Conservation (phyloP, 768 basidiomycete species). For the Lepiota subincarnata region DNA sequence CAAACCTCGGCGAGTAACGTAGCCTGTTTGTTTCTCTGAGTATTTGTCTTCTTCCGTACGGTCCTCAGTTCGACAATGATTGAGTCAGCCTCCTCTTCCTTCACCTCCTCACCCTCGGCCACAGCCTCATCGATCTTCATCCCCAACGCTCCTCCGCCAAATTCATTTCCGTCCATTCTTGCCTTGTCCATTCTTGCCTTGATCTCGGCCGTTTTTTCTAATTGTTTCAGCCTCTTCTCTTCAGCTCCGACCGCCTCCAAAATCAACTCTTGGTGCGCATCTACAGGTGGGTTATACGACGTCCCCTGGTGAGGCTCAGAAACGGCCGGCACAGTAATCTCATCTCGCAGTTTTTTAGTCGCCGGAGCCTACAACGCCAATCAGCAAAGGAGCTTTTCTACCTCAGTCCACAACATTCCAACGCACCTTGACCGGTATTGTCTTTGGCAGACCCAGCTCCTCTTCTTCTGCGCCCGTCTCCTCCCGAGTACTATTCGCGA, state of each 20-base stretch:
- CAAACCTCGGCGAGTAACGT: conserved; percentile 61
- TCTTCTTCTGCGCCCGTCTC: conserved; percentile 37
- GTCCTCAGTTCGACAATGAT: conserved; percentile 24
- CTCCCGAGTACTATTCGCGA: conserved; percentile 25
- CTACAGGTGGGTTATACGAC: conserved; percentile 83
- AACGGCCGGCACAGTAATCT: conserved; percentile 64
- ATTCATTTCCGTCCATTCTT: conserved; percentile 27
- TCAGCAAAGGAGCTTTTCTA: not conserved
- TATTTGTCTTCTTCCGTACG: conserved; percentile 39
- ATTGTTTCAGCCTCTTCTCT: conserved; percentile 49
- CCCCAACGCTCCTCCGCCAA: conserved; percentile 45
- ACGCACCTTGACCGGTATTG: conserved; percentile 51
- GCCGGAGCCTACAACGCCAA: conserved; percentile 42
- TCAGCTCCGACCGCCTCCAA: conserved; percentile 65
- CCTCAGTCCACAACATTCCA: not conserved
- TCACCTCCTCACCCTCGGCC: conserved; percentile 36
- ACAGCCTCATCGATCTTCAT: conserved; percentile 56
- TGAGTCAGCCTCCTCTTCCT: conserved; percentile 24
- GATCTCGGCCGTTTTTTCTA: conserved; percentile 46
- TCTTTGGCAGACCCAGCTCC: conserved; percentile 38
- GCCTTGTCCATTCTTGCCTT: conserved; percentile 56
- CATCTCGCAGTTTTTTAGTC: conserved; percentile 39
- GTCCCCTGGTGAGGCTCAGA: conserved; percentile 73
- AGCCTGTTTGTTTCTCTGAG: conserved; percentile 64
- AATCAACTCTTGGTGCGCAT: conserved; percentile 70